Evolutionary conservation across 2,329 filamentous ascomycete genomes (phyloP).

Genomic region (Hymenoscyphus albidus): DNA sequence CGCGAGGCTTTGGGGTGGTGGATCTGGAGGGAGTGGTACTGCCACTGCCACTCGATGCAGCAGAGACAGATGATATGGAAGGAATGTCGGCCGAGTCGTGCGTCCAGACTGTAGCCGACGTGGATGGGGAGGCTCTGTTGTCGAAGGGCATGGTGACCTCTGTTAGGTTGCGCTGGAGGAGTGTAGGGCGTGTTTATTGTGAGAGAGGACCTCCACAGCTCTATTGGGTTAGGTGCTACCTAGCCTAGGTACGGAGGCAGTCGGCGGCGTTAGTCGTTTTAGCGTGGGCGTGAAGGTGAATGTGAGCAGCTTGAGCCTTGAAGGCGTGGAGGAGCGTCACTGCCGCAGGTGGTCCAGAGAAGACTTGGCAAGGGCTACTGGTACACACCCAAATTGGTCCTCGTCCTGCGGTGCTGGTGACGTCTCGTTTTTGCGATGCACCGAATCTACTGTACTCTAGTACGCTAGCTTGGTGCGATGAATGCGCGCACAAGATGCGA

Average conservation of each 20-base stretch:
- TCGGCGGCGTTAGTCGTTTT: background rate
- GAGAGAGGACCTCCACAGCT: background rate
- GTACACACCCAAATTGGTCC: background rate
- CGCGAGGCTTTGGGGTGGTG: conserved; percentile 8
- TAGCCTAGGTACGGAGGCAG: background rate
- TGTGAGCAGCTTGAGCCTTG: background rate
- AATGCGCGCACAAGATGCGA: background rate
- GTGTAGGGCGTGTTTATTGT: background rate
- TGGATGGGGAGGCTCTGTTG: background rate
- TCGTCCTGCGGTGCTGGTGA: background rate
- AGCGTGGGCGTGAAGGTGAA: background rate
- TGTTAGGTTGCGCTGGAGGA: background rate
- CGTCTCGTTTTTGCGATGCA: background rate
- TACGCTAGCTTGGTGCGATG: background rate
- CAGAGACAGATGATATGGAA: conserved; percentile 4
- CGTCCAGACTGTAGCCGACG: background rate
- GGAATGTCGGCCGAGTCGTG: background rate
- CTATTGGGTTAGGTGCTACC: background rate
- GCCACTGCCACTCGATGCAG: conserved; percentile 4
- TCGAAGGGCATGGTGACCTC: conserved; percentile 2
- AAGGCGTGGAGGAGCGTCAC: background rate
- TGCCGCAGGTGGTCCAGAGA: background rate
- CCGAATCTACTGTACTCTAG: background rate
- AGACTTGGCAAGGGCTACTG: background rate
- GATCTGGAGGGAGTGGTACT: conserved; percentile 9